phyloP scores from a whole-genome alignment of 208 protist species.

The Acanthamoeba divionensis region DNA sequence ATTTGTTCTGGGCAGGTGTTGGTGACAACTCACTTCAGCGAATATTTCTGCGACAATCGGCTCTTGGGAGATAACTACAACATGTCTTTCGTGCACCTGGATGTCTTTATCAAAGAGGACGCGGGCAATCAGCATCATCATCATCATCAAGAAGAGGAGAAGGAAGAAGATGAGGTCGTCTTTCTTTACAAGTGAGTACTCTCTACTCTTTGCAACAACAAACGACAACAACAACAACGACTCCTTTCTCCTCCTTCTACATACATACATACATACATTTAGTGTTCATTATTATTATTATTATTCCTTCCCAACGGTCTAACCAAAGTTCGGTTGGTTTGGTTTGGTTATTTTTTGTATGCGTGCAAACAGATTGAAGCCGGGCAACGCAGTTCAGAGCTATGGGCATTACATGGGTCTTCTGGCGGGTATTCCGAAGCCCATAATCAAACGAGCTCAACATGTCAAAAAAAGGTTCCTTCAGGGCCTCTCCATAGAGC shows the following conservation, averaged over 20 bases:
- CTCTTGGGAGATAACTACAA: not conserved
- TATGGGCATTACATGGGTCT: not conserved
- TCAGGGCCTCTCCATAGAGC: not conserved
- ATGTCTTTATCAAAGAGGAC: slow-evolving; percentile 15
- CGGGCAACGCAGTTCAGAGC: not conserved
- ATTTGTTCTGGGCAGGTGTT: too few relatives aligned
- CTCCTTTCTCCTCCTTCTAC: not conserved
- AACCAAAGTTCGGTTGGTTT: not conserved
- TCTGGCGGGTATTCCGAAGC: not conserved
- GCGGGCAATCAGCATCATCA: too few relatives aligned
- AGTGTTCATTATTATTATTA: too few relatives aligned
- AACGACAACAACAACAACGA: not conserved
- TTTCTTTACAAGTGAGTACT: slow-evolving; percentile 28
- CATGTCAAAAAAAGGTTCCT: not conserved
- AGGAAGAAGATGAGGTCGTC: not conserved
- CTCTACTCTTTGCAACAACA: not conserved
- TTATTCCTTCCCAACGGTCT: not conserved
- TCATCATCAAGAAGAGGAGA: too few relatives aligned
- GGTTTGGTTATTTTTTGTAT: not conserved
- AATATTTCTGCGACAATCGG: not conserved
- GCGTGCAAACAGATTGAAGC: not conserved
- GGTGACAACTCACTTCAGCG: slow-evolving; percentile 14
- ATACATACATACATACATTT: too few relatives aligned
- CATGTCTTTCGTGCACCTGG: slow-evolving; percentile 13
- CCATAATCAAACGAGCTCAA: not conserved